phyloP scores from a whole-genome alignment of 192 early-diverging fungal genomes.

The Geranomyces variabilis region DNA sequence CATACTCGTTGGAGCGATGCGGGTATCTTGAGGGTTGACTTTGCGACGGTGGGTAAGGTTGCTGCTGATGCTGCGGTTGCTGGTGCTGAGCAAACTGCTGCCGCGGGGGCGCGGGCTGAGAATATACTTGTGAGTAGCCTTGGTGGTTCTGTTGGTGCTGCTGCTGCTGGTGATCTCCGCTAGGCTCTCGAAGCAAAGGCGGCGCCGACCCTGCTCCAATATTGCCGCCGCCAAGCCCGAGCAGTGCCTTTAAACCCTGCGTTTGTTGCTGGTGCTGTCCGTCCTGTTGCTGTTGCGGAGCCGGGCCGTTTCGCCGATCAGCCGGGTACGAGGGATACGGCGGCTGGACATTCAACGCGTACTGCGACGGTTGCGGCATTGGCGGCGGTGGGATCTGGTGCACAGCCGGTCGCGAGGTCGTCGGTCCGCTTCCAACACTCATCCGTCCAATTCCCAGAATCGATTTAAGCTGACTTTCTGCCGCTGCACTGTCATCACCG shows the following conservation, averaged over 20 bases:
- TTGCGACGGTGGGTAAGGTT: too few species aligned
- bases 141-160: too few species aligned
- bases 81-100: too few species aligned
- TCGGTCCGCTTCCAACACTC: neutral
- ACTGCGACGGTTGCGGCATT: neutral
- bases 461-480: constrained; percentile 11
- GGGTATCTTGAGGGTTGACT: too few species aligned
- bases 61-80: too few species aligned
- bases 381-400: neutral
- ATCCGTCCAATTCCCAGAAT: constrained; percentile 24
- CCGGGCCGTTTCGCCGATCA: neutral
- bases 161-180: too few species aligned
- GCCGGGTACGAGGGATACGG: constrained; percentile 1
- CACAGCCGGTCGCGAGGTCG: neutral
- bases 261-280: neutral
- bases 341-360: neutral
- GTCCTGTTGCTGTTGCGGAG: neutral
- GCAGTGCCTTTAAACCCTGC: constrained; percentile 15
- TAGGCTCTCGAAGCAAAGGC: too few species aligned
- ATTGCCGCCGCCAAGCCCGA: constrained; percentile 11
- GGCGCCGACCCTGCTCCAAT: too few species aligned
- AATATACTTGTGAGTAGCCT: too few species aligned
- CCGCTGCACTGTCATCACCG: neutral
- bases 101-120: too few species aligned
- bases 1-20: too few species aligned